Conservation (phyloP, 495 filamentous ascomycete species). For the Chaetomidium leptoderma region DNA sequence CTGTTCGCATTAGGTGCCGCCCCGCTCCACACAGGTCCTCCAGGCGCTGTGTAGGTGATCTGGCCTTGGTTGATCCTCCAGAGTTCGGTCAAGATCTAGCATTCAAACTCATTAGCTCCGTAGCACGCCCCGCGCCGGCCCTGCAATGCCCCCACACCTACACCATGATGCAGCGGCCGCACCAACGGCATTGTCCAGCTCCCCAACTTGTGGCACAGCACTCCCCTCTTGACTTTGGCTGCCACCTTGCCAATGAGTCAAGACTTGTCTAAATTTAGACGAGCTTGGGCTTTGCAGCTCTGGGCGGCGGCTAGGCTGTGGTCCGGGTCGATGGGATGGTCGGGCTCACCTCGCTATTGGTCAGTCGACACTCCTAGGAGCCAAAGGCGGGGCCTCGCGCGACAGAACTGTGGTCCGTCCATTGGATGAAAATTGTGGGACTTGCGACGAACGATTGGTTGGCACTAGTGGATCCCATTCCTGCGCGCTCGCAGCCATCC, state of each 20-base stretch:
- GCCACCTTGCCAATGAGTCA: conserved; percentile 4
- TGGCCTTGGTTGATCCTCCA: conserved; percentile 20
- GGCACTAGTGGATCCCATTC: conserved; percentile 9
- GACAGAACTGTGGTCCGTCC: conserved; percentile 12
- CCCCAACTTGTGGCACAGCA: conserved; percentile 1
- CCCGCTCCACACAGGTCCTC: conserved; percentile 18
- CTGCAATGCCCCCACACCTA: conserved; percentile 5
- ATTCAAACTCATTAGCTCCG: no score
- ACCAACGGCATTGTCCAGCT: background rate
- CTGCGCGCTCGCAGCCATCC: conserved; percentile 16
- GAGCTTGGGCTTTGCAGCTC: conserved; percentile 12
- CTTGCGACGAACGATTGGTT: conserved; percentile 2
- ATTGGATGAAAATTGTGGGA: conserved; percentile 12
- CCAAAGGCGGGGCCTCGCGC: conserved; percentile 1
- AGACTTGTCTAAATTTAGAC: conserved; percentile 5
- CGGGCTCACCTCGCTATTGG: conserved; percentile 14
- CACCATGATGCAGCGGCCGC: conserved; percentile 3
- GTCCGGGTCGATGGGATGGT: conserved; percentile 9
- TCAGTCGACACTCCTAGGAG: conserved; percentile 10
- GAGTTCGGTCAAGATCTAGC: conserved; percentile 17
- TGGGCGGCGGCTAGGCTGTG: conserved; percentile 5
- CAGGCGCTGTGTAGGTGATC: conserved; percentile 15
- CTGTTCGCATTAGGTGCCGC: conserved; percentile 21
- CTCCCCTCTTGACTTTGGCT: conserved; percentile 6
- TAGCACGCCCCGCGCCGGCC: conserved; percentile 6